Evolutionary conservation across 176 grass and related monocot species (phyloP), one percentile per base, ranked within the genome.

Genomic region (Eragrostis nindensis): DNA sequence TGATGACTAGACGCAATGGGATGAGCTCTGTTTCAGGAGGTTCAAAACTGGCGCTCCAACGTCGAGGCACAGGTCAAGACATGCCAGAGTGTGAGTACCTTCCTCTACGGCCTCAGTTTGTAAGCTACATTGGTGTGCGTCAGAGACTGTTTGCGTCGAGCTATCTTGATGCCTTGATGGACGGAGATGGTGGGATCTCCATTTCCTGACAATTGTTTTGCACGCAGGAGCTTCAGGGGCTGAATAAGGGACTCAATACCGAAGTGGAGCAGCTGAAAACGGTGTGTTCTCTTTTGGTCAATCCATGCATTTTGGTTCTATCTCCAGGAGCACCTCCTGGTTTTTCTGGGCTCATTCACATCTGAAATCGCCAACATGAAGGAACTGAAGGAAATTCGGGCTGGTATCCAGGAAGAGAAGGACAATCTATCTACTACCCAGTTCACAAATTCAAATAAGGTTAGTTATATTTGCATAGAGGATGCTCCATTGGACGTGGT

Each of bases 201-300:
- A 2, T 1, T 71, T n/a, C 24, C 40, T 83, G 11, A 49, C 18
- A 44, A n/a, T 7, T 54, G 9, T 24, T 48, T 43, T 72, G 40
- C 62, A 32, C 57, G 47, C 47, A 95, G 93, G 93, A 95, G 49
- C 78, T 95, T 69, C 47, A 66, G 21, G 85, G 66, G 73, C 80
- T 88, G 46, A 86, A 90, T 48, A 84, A 82, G 50, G 82, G 68
- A 36, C 80, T 90, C 25, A 54, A 41, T 39, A 74, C 73, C 60
- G 93, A 96, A 62, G 52, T 90, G 29, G 63, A 88, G 27, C 90
- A 84, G 52, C 78, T 96, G 68, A 92, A 87, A 96, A 79, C 47
- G n/a, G 90, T 88, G 5, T 24, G 70, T 40, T 14, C 1, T 68
- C 57, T 77, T 32, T 87, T 65, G 63, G 10, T 15, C 3, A 13